Evolutionary conservation across 768 basidiomycete genomes (phyloP).

Genomic region (Coprinopsis cinerea): DNA sequence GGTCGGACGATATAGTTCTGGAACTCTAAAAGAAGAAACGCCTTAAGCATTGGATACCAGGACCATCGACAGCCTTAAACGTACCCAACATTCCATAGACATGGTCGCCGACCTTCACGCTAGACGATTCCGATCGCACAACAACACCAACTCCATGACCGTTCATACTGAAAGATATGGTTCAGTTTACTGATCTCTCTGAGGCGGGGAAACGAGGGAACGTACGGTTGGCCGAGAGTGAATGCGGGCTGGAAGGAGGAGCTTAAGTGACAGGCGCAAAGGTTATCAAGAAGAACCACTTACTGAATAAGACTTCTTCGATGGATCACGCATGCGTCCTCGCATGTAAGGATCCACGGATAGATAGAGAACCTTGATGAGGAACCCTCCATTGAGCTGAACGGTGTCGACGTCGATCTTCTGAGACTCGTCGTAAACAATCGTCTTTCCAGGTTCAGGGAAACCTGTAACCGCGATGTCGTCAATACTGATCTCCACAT

Average conservation of each 20-base stretch:
- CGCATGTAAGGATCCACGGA: constrained; percentile 42
- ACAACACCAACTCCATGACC: constrained; percentile 27
- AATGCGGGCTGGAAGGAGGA: constrained; percentile 10
- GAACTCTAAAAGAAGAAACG: constrained; percentile 19
- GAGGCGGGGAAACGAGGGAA: background rate
- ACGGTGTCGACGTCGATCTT: constrained; percentile 39
- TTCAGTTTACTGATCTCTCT: constrained; percentile 1
- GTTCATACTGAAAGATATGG: constrained; percentile 14
- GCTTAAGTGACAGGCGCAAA: background rate
- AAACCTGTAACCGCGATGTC: constrained; percentile 13
- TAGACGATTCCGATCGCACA: constrained; percentile 25
- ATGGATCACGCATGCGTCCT: constrained; percentile 28
- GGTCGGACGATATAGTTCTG: constrained; percentile 32
- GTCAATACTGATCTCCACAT: background rate
- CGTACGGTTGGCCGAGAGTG: constrained; percentile 11
- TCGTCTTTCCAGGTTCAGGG: constrained; percentile 33
- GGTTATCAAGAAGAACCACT: background rate
- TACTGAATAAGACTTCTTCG: constrained; percentile 17
- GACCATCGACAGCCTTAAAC: too few species aligned
- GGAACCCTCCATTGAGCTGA: constrained; percentile 30
- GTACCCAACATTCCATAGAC: constrained; percentile 30
- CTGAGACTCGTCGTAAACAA: constrained; percentile 30
- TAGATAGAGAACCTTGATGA: constrained; percentile 39
- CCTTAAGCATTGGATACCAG: background rate
- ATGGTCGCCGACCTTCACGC: constrained; percentile 31